Base-by-base conservation (phyloP, 1,284 basidiomycete genomes). In the Limonomyces culmigenus region DNA sequence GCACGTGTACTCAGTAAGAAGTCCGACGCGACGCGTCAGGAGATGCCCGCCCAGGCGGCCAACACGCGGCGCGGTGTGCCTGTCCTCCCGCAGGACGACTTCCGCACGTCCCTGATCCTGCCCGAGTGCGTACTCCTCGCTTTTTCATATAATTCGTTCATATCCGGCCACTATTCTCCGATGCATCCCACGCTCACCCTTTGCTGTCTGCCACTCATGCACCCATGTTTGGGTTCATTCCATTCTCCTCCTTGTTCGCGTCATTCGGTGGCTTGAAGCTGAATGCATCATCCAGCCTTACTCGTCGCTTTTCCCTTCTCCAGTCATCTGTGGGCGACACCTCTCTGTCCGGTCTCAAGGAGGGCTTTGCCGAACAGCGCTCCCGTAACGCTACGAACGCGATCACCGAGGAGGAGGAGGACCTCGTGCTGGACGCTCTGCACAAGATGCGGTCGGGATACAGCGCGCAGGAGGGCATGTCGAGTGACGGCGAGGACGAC, bases 21-120 rank as follows among this genome's bases (percentile, higher is more conserved):
- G 56, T 76, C 75, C 34, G 75, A 77, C 58, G 58, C 69, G 35
- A 70, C 67, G 47, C 69, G 63, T 33, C 51, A 52, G 37, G 46
- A 45, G 43, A 52, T 51, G 43, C 54, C 47, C 47, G 46, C 43
- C 43, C 42, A 41, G 42, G 47, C 48, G 41, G 39, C 44, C 47
- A 42, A 45, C 44, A 23, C 43, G 39, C 38, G 62, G 62, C 35
- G 47, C 50, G 35, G n/a, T n/a, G 54, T 72, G 3, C 70, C 68
- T 35, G 59, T 65, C 42, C 61, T 86, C 20, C 74, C 76, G 34
- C 65, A 62, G 31, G 72, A 68, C 58, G 71, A 83, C 54, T 86
- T 86, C 59, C 72, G 81, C 44, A 83, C 81, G 18, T 83, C 80
- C 41, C 64, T 77, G 49, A 84, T 86, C 45, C 58, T 86, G 38